A percentile compares a stretch with the other conserved stretches of the same genome.
Conservation (phyloP, 202 grass and related monocot species). For the Panicum hallii region DNA sequence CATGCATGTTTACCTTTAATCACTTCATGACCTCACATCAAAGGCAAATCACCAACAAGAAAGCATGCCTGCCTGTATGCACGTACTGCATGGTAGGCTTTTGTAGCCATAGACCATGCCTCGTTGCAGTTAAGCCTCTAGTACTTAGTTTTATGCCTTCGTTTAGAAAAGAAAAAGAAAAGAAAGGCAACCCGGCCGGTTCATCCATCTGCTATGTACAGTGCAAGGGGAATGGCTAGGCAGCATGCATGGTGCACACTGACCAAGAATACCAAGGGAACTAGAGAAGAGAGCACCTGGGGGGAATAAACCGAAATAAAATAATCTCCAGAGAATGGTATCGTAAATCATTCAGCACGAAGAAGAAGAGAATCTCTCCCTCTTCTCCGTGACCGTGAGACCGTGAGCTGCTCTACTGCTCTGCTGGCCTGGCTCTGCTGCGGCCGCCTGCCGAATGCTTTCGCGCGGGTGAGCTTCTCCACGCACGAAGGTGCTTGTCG, state of each 20-base stretch:
- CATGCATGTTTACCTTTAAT: slow-evolving; percentile 12
- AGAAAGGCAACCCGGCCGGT: too few species aligned
- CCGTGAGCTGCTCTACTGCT: background rate
- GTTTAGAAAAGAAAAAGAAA: too few species aligned
- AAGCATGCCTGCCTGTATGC: background rate
- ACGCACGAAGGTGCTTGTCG: background rate
- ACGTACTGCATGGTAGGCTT: background rate
- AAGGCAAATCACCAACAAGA: slow-evolving; percentile 7
- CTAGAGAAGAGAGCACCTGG: background rate
- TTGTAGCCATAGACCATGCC: background rate
- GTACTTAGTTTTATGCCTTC: too few species aligned
- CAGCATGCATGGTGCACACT: background rate
- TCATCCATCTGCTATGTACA: background rate
- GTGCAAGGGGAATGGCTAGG: background rate
- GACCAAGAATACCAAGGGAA: background rate
- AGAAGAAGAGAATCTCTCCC: background rate
- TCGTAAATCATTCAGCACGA: background rate
- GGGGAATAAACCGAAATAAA: background rate
- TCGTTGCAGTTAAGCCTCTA: too few species aligned
- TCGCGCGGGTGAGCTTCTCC: slow-evolving; percentile 1
- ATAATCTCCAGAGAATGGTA: background rate
- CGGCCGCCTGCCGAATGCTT: slow-evolving; percentile 2
- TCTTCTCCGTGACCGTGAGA: background rate
- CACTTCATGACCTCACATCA: slow-evolving; percentile 40
- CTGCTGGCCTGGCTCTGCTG: too few species aligned